Conservation (phyloP, 495 filamentous ascomycete species). For the Rostrohypoxylon terebratum region DNA sequence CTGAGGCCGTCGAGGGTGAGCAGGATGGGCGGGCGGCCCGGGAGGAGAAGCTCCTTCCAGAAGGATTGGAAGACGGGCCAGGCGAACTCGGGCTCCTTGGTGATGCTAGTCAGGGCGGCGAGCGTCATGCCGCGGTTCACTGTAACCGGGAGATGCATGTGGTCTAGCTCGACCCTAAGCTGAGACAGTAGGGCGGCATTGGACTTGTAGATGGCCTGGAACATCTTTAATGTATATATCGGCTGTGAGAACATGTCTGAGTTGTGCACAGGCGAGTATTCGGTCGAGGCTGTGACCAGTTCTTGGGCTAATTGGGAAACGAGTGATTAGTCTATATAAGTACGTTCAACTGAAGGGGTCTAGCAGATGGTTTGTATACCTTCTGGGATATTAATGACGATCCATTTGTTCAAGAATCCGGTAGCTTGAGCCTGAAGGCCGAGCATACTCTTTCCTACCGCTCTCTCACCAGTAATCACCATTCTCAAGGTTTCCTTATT, state of each 20-base stretch:
- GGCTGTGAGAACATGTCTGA: conserved; percentile 79
- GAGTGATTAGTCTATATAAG: conserved; percentile 25
- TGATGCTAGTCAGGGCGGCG: conserved; percentile 73
- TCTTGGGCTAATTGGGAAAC: conserved; percentile 73
- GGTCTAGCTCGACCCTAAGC: conserved; percentile 68
- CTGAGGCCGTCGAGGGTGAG: conserved; percentile 81
- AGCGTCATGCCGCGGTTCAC: conserved; percentile 72
- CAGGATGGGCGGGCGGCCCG: conserved; percentile 80
- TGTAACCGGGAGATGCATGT: conserved; percentile 68
- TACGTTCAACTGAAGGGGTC: neutral
- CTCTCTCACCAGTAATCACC: conserved; percentile 78
- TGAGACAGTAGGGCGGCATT: conserved; percentile 74
- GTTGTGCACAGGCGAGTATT: conserved; percentile 76
- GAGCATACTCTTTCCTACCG: conserved; percentile 86
- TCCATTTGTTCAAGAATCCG: conserved; percentile 84
- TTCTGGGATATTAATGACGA: conserved; percentile 92
- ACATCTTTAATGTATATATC: conserved; percentile 75
- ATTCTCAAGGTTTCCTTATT: conserved; percentile 70
- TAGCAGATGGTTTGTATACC: conserved; percentile 62
- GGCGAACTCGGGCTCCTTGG: conserved; percentile 78
- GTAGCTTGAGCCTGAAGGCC: conserved; percentile 86
- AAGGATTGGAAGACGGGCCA: conserved; percentile 86
- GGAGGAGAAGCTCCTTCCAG: conserved; percentile 75
- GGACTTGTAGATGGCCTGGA: conserved; percentile 75
- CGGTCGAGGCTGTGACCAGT: conserved; percentile 78